A percentile compares a stretch with the other conserved stretches of the same genome.
phyloP scores from a whole-genome alignment of 2,329 filamentous ascomycete species.

The Mycocentrospora acerina region DNA sequence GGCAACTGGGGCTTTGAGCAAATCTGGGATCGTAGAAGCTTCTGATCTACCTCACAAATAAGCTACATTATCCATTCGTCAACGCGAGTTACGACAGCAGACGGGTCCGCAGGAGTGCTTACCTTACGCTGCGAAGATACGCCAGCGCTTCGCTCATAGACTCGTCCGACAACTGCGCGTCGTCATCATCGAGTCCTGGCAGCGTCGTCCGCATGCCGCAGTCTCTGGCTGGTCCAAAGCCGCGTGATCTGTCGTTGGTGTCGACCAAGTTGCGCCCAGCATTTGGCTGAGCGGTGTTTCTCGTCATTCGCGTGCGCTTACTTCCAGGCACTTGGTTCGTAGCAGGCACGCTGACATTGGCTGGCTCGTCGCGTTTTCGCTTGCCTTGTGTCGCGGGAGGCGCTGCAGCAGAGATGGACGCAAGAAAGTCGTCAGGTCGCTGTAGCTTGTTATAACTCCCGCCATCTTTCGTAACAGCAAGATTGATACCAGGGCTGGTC shows the following conservation, averaged over 20 bases:
- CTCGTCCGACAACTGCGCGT: constrained; percentile 23
- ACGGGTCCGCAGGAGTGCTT: constrained; percentile 1
- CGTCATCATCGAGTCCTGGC: constrained; percentile 31
- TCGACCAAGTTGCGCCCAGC: background rate
- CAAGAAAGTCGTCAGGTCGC: constrained; percentile 33
- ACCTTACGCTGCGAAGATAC: constrained; percentile 41
- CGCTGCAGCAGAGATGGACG: constrained; percentile 7
- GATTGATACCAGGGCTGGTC: constrained; percentile 26
- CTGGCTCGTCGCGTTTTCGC: constrained; percentile 25
- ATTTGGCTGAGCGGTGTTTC: background rate
- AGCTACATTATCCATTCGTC: constrained; percentile 6
- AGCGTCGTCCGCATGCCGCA: constrained; percentile 34
- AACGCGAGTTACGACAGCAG: background rate
- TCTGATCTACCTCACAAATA: constrained; percentile 60
- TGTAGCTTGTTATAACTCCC: constrained; percentile 41
- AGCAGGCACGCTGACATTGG: background rate
- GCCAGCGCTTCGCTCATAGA: constrained; percentile 32
- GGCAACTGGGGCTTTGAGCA: constrained; percentile 62
- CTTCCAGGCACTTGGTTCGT: constrained; percentile 2
- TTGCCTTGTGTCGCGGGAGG: constrained; percentile 11
- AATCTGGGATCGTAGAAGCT: constrained; percentile 70
- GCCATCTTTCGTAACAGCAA: constrained; percentile 37
- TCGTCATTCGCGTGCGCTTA: constrained; percentile 18
- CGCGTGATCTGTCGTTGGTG: constrained; percentile 6
- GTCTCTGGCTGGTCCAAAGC: constrained; percentile 11